Evolutionary conservation across 2,329 filamentous ascomycete genomes (phyloP).

Genomic region (Aspergillus novoparasiticus): DNA sequence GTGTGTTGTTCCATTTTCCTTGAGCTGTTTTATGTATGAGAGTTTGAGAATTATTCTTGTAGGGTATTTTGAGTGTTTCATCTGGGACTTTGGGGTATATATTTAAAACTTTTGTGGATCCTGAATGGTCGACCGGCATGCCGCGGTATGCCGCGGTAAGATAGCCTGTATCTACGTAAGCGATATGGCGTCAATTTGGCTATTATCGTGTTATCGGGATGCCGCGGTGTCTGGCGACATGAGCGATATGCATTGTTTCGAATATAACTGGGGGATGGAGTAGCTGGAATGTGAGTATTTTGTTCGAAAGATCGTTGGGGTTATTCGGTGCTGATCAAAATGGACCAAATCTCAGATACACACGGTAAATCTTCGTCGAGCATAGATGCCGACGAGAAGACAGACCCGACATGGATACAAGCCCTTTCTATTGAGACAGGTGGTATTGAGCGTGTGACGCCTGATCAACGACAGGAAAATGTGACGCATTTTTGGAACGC

Average conservation of each 20-base stretch:
- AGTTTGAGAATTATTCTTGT: rapidly evolving
- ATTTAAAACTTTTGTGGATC: not conserved
- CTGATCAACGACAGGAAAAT: slow-evolving; percentile 25
- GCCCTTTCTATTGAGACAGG: slow-evolving; percentile 24
- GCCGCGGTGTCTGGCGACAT: not conserved
- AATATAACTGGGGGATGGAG: not conserved
- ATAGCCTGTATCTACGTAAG: slow-evolving; percentile 17
- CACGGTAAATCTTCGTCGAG: slow-evolving; percentile 2
- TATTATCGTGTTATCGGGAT: slow-evolving; percentile 21
- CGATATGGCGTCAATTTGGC: slow-evolving; percentile 23
- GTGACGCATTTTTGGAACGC: slow-evolving; percentile 30
- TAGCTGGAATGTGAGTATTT: not conserved
- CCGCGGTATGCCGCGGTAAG: slow-evolving; percentile 27
- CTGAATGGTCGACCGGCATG: slow-evolving; percentile 20
- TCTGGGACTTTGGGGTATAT: not conserved
- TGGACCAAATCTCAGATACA: slow-evolving; percentile 2
- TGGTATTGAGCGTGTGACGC: slow-evolving; percentile 27
- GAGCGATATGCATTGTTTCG: not conserved
- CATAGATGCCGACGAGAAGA: not conserved
- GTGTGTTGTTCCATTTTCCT: slow-evolving; percentile 48
- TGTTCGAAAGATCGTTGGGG: not conserved
- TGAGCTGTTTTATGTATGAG: not conserved
- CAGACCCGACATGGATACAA: slow-evolving; percentile 16
- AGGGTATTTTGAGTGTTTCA: no score
- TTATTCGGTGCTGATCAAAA: not conserved